phyloP scores from a whole-genome alignment of 2,329 filamentous ascomycete genomes.

The Immersiporthe knoxdaviesiana region DNA sequence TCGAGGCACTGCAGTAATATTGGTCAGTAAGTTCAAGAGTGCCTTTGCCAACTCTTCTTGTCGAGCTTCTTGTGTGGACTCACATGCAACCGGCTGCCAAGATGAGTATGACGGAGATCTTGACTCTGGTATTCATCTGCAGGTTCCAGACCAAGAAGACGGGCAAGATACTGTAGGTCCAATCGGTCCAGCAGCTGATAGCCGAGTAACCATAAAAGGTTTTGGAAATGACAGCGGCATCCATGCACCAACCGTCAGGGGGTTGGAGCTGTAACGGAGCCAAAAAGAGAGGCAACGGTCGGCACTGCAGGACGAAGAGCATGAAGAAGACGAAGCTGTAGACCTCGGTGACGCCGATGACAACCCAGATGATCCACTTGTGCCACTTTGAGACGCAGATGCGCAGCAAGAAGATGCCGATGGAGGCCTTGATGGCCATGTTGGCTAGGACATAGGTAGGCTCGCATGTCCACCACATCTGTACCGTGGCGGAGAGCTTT shows the following conservation, averaged over 20 bases:
- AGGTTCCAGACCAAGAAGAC: constrained; percentile 20
- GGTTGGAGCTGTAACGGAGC: neutral
- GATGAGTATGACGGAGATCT: constrained; percentile 6
- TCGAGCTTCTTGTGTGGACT: neutral
- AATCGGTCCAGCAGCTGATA: constrained; percentile 18
- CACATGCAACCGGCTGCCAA: constrained; percentile 11
- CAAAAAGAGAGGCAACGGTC: neutral
- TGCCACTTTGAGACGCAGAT: constrained; percentile 1
- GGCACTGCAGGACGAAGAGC: constrained; percentile 6
- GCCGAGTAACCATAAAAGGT: constrained; percentile 7
- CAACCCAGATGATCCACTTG: neutral
- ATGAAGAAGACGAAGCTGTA: constrained; percentile 1
- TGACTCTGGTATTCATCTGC: constrained; percentile 6
- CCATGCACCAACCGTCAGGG: neutral
- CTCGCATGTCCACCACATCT: constrained; percentile 10
- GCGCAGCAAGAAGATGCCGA: constrained; percentile 5
- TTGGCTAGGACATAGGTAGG: neutral
- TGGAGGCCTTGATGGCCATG: constrained; percentile 7
- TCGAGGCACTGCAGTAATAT: constrained; percentile 2
- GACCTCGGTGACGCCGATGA: constrained; percentile 1
- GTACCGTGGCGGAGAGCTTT: neutral
- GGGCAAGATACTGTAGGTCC: constrained; percentile 14
- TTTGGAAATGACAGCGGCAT: neutral
- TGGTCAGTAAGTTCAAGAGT: too few relatives aligned
- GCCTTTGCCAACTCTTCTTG: too few relatives aligned